Percentiles rank a stretch among this genome's conserved stretches.
Evolutionary conservation across 257 asterid genomes (phyloP).

Genomic region (Solanum bulbocastanum): DNA sequence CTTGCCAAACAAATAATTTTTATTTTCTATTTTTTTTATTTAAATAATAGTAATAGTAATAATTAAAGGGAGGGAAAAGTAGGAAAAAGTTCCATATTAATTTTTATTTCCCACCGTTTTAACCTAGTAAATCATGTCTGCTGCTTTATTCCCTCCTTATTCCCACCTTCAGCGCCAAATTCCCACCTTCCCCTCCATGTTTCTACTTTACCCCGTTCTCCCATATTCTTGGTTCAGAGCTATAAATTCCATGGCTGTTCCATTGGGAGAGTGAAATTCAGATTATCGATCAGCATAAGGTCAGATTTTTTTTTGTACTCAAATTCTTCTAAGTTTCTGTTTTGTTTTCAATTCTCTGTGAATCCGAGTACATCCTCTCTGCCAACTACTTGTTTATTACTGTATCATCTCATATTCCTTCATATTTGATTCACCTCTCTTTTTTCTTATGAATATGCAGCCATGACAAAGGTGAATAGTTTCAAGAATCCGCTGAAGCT

Average conservation of each 20-base stretch:
- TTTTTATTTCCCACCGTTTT: not conserved
- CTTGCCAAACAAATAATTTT: not conserved
- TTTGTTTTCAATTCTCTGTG: not conserved
- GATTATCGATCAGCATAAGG: not conserved
- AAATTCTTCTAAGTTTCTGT: not conserved
- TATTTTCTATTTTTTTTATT: no score
- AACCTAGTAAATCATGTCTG: not conserved
- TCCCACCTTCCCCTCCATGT: not conserved
- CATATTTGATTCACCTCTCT: not conserved
- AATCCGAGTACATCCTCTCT: not conserved
- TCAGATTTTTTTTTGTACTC: not conserved
- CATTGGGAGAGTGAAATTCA: not conserved
- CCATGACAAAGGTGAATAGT: not conserved
- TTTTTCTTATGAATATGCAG: not conserved
- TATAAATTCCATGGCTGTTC: not conserved
- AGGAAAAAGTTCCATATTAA: not conserved
- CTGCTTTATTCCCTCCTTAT: not conserved
- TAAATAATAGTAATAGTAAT: not conserved
- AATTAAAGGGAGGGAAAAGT: not conserved
- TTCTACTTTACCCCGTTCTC: not conserved
- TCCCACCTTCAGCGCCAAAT: not conserved
- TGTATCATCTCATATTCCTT: not conserved
- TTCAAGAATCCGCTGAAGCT: not conserved
- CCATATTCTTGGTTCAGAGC: not conserved
- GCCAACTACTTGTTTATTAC: not conserved